Evolutionary conservation across 2,329 filamentous ascomycete genomes (phyloP), one percentile per base, ranked within the genome.

Genomic region (Beauveria scarabaeidicola): DNA sequence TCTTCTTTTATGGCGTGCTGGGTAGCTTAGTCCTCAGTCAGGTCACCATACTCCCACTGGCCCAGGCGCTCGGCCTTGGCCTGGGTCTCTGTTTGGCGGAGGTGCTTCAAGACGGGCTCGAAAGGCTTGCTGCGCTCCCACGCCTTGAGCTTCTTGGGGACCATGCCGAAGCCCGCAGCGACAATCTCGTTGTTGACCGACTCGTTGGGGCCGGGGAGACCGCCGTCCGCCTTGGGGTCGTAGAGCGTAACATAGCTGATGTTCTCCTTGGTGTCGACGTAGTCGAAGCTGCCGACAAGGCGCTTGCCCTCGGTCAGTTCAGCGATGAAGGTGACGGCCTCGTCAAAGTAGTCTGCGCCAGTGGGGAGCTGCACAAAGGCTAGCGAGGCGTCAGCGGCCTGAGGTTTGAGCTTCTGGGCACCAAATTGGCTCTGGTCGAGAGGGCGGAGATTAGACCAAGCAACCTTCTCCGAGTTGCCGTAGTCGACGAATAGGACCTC

Each of bases 1-100:
- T 23, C 23, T 25, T 23, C 3, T 36, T 27, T 29, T 11, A 6
- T 23, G 10, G 8, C 19, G 11, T 29, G 48, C 9, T 21, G 11
- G n/a, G 9, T 11, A 8, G 11, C 55, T 72, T 85, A 91, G 69
- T 96, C 91, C 77, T 96, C 92, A 15, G 91, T 96, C 69, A 96
- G 81, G 73, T 97, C 94, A 66, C 94, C 94, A 74, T 97, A 99
- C 81, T 99, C 94, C 92, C 93, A 99, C 83, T 96, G 94, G 47
- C 94, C 94, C 65, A 85, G 80, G 63, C 91, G 84, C 60, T 86
- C 85, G 59, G 83, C 78, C 82, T 95, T 96, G 5, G 93, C 93
- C 72, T 87, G 80, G 40, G 81, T 79, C 78, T 96, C 88, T 55
- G 88, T 83, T 72, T 88, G 82, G 69, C 83, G 86, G 63, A 97